Evolutionary conservation across 2,329 filamentous ascomycete genomes (phyloP).

Genomic region (Aureobasidium vineae): DNA sequence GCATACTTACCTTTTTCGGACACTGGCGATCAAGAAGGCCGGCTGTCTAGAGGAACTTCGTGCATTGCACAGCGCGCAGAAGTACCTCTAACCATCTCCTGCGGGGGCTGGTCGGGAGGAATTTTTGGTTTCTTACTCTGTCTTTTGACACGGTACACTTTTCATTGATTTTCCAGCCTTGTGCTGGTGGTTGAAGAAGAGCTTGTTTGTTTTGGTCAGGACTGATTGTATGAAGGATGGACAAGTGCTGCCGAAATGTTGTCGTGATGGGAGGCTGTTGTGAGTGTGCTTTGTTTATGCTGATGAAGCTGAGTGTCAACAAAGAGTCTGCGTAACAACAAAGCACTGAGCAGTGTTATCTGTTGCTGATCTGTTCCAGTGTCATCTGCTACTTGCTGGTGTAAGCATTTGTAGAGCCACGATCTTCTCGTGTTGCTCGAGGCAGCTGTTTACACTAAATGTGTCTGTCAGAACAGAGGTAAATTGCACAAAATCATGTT

Average conservation of each 20-base stretch:
- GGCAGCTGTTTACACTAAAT: not conserved
- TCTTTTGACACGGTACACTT: conserved; percentile 1
- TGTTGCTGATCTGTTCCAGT: not conserved
- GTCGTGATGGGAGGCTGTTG: not conserved
- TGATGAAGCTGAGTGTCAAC: not conserved
- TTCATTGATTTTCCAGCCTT: conserved; percentile 16
- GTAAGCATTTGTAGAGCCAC: not conserved
- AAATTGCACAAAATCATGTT: not conserved
- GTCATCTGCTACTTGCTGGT: too few relatives aligned
- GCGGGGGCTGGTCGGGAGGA: conserved; percentile 12
- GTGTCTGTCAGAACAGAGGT: not conserved
- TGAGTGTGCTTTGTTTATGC: not conserved
- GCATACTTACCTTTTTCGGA: conserved; percentile 22
- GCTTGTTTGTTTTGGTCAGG: not conserved
- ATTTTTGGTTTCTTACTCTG: conserved; percentile 16
- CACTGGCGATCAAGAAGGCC: conserved; percentile 22
- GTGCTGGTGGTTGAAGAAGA: conserved; percentile 23
- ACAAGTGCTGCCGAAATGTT: not conserved
- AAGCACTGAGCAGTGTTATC: not conserved
- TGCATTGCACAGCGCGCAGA: conserved; percentile 28
- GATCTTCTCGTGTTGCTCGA: not conserved
- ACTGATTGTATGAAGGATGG: not conserved
- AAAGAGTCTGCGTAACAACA: not conserved
- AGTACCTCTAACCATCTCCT: conserved; percentile 19
- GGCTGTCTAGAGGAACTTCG: not conserved